Evolutionary conservation across 2,329 filamentous ascomycete genomes (phyloP), one percentile per base, ranked within the genome.

Genomic region (Colletotrichum chlorophyti): DNA sequence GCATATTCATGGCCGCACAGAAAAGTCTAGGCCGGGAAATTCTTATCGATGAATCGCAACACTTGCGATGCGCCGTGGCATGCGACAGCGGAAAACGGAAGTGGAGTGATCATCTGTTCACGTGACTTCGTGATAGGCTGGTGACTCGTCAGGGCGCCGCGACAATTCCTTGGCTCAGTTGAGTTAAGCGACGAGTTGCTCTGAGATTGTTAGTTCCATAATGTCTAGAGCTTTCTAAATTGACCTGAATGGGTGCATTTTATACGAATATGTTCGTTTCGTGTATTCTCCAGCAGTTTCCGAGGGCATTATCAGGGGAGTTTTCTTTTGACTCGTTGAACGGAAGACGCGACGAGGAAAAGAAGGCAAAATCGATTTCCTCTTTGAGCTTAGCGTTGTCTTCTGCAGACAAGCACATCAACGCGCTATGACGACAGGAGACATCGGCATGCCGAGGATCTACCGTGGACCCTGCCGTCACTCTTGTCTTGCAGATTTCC

Each of bases 321-420:
- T 27, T 26, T 34, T 10, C 32, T 27, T 32, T 54, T 35, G 27
- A 27, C n/a, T 23, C 27, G 14, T 32, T 9, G 15, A 12, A 12
- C 17, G 43, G 54, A 23, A 57, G 57, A 62, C 60, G 60, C 51
- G 60, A 60, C 37, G 47, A 15, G n/a, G 7, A n/a, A 34, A 21
- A 12, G 23, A 54, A 19, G 32, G 5, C 31, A 32, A 38, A 49
- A 53, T 38, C 26, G 23, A 35, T 2, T 35, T 50, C 60, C 51
- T 8, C 31, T 43, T 49, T 14, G 1, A 29, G 51, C 52, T 46
- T 60, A 49, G 59, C 42, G 42, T 15, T 34, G 12, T 9, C n/a
- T 12, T 10, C 2, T 1, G 2, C n/a, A n/a, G n/a, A n/a, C n/a
- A n/a, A n/a, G 14, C 4, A 12, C 10, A n/a, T 12, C n/a, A 21